phyloP scores from a whole-genome alignment of 768 basidiomycete genomes.

The Clitopilus hobsonii region DNA sequence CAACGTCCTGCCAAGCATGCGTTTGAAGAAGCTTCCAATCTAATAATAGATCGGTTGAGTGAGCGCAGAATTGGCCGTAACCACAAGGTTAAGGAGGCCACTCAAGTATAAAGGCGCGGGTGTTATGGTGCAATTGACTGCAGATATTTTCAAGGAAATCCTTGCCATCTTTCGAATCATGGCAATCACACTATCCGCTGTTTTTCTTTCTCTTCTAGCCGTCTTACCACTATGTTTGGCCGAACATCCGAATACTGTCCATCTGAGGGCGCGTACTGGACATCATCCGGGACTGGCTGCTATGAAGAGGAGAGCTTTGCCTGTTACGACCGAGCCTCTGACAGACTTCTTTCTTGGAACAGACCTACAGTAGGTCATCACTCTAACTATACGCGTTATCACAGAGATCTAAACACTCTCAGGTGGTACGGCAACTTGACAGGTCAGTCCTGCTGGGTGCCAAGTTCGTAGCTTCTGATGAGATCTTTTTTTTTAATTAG shows the following conservation, averaged over 20 bases:
- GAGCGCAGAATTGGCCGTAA: background rate
- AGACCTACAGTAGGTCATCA: conserved; percentile 44
- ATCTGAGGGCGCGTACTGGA: conserved; percentile 10
- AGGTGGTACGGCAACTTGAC: conserved; percentile 53
- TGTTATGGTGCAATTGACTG: background rate
- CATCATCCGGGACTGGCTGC: conserved; percentile 9
- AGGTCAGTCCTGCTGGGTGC: conserved; percentile 16
- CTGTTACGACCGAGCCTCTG: conserved; percentile 38
- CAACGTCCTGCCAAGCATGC: background rate
- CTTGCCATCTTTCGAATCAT: background rate
- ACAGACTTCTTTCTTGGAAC: conserved; percentile 52
- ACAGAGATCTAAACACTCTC: conserved; percentile 2
- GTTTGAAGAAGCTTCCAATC: background rate
- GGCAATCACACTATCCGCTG: background rate
- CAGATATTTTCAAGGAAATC: background rate
- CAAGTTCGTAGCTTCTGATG: background rate
- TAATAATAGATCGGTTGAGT: background rate
- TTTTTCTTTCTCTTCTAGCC: background rate
- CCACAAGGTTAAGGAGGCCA: background rate
- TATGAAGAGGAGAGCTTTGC: conserved; percentile 28
- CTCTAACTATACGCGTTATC: background rate
- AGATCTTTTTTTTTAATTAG: conserved; percentile 15
- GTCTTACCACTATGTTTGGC: background rate
- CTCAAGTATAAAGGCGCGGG: background rate
- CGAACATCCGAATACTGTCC: conserved; percentile 21